phyloP scores from a whole-genome alignment of 1,284 basidiomycete species.

The Trametes polyzona region DNA sequence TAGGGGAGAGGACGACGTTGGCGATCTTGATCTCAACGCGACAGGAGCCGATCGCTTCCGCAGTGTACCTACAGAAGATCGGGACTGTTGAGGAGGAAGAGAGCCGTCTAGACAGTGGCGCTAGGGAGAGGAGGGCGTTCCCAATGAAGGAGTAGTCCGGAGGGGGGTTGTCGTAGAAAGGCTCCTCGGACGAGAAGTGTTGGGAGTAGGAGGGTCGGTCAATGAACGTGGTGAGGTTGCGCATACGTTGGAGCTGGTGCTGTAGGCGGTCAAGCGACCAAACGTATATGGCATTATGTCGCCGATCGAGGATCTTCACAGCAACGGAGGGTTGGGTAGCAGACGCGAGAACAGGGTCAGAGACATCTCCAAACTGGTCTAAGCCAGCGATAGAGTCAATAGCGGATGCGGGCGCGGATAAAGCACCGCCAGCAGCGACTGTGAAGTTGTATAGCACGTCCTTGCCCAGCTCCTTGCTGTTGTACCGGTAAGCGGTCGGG shows the following conservation, averaged over 20 bases:
- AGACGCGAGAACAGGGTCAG: constrained; percentile 73
- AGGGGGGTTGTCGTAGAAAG: constrained; percentile 87
- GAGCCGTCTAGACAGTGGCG: constrained; percentile 79
- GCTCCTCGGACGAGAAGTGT: constrained; percentile 92
- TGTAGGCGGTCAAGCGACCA: constrained; percentile 92
- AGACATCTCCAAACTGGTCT: constrained; percentile 92
- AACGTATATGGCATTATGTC: constrained; percentile 82
- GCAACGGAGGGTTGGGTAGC: constrained; percentile 84
- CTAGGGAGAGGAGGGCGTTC: constrained; percentile 81
- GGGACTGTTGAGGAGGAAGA: constrained; percentile 78
- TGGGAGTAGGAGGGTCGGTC: constrained; percentile 91
- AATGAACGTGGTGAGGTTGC: constrained; percentile 90
- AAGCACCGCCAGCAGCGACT: constrained; percentile 80
- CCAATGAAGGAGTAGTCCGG: constrained; percentile 93
- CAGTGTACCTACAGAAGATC: constrained; percentile 90
- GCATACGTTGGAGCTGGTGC: constrained; percentile 91
- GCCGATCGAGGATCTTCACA: constrained; percentile 90
- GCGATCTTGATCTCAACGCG: constrained; percentile 82
- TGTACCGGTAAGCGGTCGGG: constrained; percentile 13
- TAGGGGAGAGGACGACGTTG: constrained; percentile 65
- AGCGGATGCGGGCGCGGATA: constrained; percentile 82
- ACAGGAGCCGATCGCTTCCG: constrained; percentile 93
- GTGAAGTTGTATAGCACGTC: constrained; percentile 92
- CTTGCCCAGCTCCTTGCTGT: constrained; percentile 84
- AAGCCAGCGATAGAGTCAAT: constrained; percentile 88